Conservation (phyloP, 1,284 basidiomycete genomes). For the Marasmius fiardii region DNA sequence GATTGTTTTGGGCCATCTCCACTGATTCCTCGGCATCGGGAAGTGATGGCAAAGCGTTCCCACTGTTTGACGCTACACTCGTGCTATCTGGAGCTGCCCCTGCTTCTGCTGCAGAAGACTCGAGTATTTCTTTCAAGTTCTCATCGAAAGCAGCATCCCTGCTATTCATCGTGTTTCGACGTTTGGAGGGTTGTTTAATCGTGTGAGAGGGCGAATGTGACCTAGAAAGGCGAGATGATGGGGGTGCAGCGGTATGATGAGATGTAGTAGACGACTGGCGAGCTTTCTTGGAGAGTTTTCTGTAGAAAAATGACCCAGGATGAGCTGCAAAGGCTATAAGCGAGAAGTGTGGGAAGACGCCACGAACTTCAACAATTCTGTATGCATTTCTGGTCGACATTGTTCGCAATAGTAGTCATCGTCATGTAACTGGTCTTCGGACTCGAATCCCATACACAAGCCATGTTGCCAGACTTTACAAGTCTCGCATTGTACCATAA, state of each 20-base stretch:
- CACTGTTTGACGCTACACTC: conserved; percentile 21
- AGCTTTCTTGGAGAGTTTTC: conserved; percentile 58
- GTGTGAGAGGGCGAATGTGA: conserved; percentile 68
- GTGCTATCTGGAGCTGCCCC: conserved; percentile 42
- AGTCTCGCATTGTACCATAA: conserved; percentile 97
- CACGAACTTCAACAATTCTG: conserved; percentile 71
- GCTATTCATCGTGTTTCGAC: conserved; percentile 96
- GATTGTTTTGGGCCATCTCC: conserved; percentile 38
- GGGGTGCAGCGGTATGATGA: conserved; percentile 37
- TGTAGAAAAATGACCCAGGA: conserved; percentile 30
- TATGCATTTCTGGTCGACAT: conserved; percentile 87
- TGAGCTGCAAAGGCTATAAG: conserved; percentile 12
- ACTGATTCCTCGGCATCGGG: conserved; percentile 41
- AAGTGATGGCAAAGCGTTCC: conserved; percentile 29
- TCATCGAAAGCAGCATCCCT: conserved; percentile 94
- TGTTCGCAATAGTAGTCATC: conserved; percentile 92
- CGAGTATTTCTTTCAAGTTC: conserved; percentile 69
- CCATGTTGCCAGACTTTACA: conserved; percentile 99
- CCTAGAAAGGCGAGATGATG: conserved; percentile 59
- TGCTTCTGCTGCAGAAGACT: conserved; percentile 69
- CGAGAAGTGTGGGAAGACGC: conserved; percentile 9
- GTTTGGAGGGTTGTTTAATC: conserved; percentile 68
- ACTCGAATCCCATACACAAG: conserved; percentile 91
- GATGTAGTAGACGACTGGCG: conserved; percentile 65
- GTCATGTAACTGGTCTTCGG: conserved; percentile 78